Percentiles rank a stretch among this genome's conserved stretches.
These are phyloP conservation scores for Physcomitrium patens DNA, from an alignment of 225 moss, liverwort and hornwort species.

Conservation along the genomic window DNA sequence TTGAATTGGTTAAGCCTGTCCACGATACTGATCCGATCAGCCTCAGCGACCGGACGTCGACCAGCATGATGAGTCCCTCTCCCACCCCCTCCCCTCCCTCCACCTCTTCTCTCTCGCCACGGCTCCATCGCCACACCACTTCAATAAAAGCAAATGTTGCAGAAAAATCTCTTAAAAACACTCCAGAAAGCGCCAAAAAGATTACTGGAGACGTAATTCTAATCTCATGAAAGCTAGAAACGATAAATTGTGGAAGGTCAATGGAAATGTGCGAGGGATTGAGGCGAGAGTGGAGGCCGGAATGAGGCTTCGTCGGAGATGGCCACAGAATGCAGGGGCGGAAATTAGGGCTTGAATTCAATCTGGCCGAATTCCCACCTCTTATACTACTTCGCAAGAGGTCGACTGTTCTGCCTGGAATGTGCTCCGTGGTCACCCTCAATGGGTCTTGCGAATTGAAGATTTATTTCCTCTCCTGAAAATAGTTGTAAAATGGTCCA, in stretches of 20 bases:
- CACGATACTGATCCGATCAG: conserved; percentile 89
- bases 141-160: too few species aligned
- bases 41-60: conserved; percentile 82
- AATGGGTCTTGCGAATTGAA: too few species aligned
- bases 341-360: conserved; percentile 30
- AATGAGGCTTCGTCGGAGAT: background rate
- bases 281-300: background rate
- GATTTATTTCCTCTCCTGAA: too few species aligned
- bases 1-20: conserved; percentile 84
- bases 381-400: background rate
- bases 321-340: background rate
- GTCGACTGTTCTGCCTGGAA: conserved; percentile 20
- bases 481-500: too few species aligned
- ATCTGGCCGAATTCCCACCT: too few species aligned
- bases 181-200: background rate
- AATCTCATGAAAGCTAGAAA: too few species aligned
- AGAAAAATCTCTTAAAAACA: background rate
- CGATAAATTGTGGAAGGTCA: background rate
- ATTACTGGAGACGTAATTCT: background rate
- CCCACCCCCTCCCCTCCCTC: conserved; percentile 30
- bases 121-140: conserved; percentile 41
- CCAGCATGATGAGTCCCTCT: conserved; percentile 51
- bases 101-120: conserved; percentile 37
- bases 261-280: background rate
- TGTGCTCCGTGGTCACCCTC: background rate